Conservation (phyloP, 257 asterid species). For the Ophiorrhiza pumila region DNA sequence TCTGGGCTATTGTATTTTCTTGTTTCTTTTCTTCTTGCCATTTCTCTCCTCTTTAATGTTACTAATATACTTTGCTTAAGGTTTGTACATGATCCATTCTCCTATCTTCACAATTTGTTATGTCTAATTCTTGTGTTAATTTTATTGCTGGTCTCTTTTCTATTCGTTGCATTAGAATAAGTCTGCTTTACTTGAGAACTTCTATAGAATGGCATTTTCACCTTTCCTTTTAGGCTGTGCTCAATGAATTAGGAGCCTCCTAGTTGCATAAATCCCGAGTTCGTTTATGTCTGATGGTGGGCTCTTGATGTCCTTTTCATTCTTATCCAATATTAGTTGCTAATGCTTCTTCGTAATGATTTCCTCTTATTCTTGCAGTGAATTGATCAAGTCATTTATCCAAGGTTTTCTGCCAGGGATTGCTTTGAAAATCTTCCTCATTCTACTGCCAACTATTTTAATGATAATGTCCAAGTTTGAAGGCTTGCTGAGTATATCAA, state of each 20-base stretch:
- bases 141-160: neutral
- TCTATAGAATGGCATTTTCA: neutral
- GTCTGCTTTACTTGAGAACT: too few relatives aligned
- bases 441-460: constrained; percentile 73
- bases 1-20: too few relatives aligned
- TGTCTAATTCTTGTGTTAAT: neutral
- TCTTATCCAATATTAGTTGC: neutral
- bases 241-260: neutral
- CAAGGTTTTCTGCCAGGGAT: constrained; percentile 97
- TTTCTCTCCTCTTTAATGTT: neutral
- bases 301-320: too few relatives aligned
- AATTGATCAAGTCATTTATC: constrained; percentile 79
- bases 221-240: neutral
- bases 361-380: constrained; percentile 43
- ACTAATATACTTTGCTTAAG: neutral
- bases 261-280: neutral
- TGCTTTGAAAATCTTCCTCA: constrained; percentile 90
- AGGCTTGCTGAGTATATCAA: constrained; percentile 73
- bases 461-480: constrained; percentile 93
- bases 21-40: too few relatives aligned
- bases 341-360: constrained; percentile 5
- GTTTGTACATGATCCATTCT: neutral
- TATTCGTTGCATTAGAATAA: too few relatives aligned
- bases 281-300: neutral
- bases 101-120: neutral